Percentiles rank a stretch among this genome's conserved stretches.
Conservation (phyloP, 768 basidiomycete genomes). For the Favolaschia claudopus region DNA sequence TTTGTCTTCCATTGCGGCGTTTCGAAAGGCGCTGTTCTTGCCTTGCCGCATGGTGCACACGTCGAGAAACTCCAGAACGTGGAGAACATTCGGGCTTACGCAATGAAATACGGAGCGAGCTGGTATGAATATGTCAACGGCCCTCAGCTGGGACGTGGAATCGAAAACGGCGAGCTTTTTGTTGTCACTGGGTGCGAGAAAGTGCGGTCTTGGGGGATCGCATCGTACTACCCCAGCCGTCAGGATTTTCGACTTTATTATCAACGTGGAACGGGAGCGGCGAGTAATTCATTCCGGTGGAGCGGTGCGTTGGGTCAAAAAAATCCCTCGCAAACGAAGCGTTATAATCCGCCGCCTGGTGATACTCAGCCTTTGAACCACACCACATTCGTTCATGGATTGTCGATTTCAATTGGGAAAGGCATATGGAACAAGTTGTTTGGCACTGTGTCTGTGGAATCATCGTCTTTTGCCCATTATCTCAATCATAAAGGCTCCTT, state of each 20-base stretch:
- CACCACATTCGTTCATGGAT: background rate
- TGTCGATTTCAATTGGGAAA: background rate
- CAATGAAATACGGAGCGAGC: conserved; percentile 15
- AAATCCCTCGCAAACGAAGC: background rate
- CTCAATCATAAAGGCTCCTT: background rate
- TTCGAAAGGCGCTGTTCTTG: conserved; percentile 23
- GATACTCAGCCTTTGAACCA: background rate
- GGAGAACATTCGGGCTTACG: conserved; percentile 9
- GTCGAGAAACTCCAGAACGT: conserved; percentile 14
- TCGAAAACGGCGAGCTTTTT: conserved; percentile 19
- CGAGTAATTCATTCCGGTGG: background rate
- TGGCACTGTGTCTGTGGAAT: no score
- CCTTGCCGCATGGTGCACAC: conserved; percentile 22
- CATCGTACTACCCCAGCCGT: background rate
- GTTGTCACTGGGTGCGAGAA: conserved; percentile 30
- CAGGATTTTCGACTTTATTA: background rate
- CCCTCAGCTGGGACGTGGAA: background rate
- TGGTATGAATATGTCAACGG: conserved; percentile 26
- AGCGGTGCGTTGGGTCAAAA: background rate
- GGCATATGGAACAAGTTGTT: background rate
- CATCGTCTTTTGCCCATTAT: background rate
- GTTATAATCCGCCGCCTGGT: no score
- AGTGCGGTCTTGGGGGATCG: conserved; percentile 14
- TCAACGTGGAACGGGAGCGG: background rate
- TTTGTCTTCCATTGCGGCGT: background rate